Evolutionary conservation across 2,329 filamentous ascomycete genomes (phyloP), one percentile per base, ranked within the genome.

Genomic region (Cryphonectria carpinicola): DNA sequence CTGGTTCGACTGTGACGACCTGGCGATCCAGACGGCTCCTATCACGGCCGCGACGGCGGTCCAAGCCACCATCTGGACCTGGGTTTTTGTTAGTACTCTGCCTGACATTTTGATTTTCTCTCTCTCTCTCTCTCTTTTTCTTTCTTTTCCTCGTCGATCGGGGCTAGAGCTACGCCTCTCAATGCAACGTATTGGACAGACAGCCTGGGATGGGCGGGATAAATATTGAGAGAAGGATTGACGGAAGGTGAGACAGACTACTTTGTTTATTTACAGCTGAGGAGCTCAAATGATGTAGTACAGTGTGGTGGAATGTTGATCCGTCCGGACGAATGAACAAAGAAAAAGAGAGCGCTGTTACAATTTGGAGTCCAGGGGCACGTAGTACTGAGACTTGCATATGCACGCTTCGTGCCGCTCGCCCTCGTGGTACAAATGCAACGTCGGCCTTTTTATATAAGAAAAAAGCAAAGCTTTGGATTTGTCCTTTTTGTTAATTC

Each of bases 11-110:
- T 22, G 25, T 32, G 39, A 64, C 41, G 37, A 61, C 6, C 7
- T 35, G 37, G 62, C 37, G 39, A 35, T 32, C 63, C 68, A 69
- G 32, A 62, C 61, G 28, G 61, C 67, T 19, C 39, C 37, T 6
- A 69, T 28, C 6, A 69, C 49, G 25, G 62, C 49, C 19, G 56
- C 22, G 4, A 58, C 10, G 10, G 67, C 41, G 1, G 61, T 69
- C 28, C 8, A 65, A 22, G 7, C 63, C 37, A 58, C 61, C 49
- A 65, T 13, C 17, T 28, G 52, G 67, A 54, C 19, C 46, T 65
- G 61, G 7, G n/a, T 46, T 19, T 25, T 60, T 7, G 49, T n/a
- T 8, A 49, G 49, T 14, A 41, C 41, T 39, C 56, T 35, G 0
- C 14, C 19, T 17, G 43, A 65, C 61, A 60, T 69, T 56, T 13